A percentile compares a stretch with the other conserved stretches of the same genome.
Evolutionary conservation across 1,139 yeast genomes (phyloP).

Genomic region (Magnusiomyces sp.): DNA sequence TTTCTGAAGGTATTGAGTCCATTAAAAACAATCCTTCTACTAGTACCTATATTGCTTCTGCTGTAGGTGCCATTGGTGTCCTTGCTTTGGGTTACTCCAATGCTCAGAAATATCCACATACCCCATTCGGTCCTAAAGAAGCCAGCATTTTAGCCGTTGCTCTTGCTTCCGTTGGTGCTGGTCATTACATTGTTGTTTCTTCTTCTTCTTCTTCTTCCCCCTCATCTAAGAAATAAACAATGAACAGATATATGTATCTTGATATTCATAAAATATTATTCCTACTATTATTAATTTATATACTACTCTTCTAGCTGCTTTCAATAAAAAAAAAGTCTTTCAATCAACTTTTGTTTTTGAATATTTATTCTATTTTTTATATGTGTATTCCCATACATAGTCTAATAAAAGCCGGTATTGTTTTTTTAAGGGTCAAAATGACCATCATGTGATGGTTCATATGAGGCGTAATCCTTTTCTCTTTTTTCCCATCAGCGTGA

Average conservation of each 20-base stretch:
- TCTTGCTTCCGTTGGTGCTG: constrained; percentile 6
- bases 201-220: neutral
- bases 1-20: neutral
- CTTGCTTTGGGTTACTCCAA: constrained; percentile 2
- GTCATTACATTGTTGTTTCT: constrained; percentile 1
- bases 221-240: neutral
- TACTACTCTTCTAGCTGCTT: neutral
- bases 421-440: too few relatives aligned
- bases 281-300: neutral
- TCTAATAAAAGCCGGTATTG: too few relatives aligned
- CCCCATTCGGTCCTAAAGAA: neutral
- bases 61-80: constrained; percentile 1
- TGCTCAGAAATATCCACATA: neutral
- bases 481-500: too few relatives aligned
- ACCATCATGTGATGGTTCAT: too few relatives aligned
- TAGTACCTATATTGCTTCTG: neutral
- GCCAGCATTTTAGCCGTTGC: constrained; percentile 5
- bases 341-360: neutral
- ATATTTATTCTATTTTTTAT: neutral
- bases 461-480: too few relatives aligned
- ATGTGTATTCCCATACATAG: too few relatives aligned
- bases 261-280: neutral
- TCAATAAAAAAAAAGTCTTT: neutral
- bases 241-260: neutral
- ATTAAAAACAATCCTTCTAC: constrained; percentile 4